phyloP scores from a whole-genome alignment of 352 stramenopile species.

The Globisporangium alternatum region DNA sequence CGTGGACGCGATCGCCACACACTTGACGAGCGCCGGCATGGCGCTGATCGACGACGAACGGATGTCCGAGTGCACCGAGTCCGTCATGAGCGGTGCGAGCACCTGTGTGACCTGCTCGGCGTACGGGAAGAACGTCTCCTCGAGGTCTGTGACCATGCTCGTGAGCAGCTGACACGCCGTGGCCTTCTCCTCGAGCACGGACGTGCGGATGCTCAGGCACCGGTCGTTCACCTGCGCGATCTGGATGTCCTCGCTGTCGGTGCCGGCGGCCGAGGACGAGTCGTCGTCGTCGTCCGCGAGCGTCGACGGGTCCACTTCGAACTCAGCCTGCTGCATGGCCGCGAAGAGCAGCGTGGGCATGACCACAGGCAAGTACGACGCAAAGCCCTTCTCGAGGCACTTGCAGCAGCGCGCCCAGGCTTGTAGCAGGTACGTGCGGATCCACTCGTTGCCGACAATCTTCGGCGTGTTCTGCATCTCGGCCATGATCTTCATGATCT shows the following conservation, averaged over 20 bases:
- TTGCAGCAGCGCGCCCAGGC: constrained; percentile 77
- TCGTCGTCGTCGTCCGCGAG: constrained; percentile 63
- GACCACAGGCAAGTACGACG: constrained; percentile 69
- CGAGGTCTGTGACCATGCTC: constrained; percentile 72
- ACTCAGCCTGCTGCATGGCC: constrained; percentile 78
- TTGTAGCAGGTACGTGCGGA: constrained; percentile 80
- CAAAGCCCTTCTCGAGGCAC: constrained; percentile 77
- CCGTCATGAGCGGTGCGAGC: constrained; percentile 73
- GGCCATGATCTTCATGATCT: constrained; percentile 83
- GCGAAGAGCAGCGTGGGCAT: constrained; percentile 81
- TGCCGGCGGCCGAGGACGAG: constrained; percentile 18
- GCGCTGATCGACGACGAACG: constrained; percentile 73
- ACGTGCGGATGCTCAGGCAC: constrained; percentile 80
- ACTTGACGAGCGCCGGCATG: constrained; percentile 77
- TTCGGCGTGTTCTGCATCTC: constrained; percentile 82
- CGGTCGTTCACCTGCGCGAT: constrained; percentile 83
- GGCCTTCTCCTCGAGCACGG: constrained; percentile 79
- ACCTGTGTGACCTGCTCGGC: constrained; percentile 84
- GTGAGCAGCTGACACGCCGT: constrained; percentile 79
- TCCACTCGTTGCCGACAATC: constrained; percentile 79
- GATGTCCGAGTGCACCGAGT: constrained; percentile 85
- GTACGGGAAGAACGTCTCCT: constrained; percentile 85
- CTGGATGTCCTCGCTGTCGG: constrained; percentile 75
- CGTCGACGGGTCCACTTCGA: constrained; percentile 68
- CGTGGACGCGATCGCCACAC: constrained; percentile 52